phyloP scores from a whole-genome alignment of 148 eudicot species.

The Spergularia bocconei region DNA sequence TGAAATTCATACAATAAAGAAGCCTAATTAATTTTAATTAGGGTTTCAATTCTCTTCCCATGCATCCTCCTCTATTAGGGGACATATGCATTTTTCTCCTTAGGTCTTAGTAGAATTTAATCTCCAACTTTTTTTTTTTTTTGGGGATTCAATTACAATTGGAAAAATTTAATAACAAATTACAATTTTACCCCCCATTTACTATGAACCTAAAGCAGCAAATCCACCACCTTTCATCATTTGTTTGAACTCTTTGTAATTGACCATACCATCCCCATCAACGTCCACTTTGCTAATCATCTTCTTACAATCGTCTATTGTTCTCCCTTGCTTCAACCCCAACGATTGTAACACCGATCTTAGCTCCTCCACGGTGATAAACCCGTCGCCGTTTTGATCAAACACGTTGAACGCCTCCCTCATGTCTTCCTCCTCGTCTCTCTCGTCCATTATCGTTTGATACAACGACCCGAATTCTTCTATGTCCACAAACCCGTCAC shows the following conservation, averaged over 20 bases:
- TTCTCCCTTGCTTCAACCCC: constrained; percentile 84
- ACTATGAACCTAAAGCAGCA: constrained; percentile 54
- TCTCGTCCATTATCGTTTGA: constrained; percentile 60
- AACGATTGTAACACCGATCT: constrained; percentile 68
- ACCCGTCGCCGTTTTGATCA: constrained; percentile 91
- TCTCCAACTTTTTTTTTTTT: neutral
- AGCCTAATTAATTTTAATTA: neutral
- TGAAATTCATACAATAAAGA: constrained; percentile 12
- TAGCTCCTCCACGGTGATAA: constrained; percentile 77
- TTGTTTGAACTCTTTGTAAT: constrained; percentile 67
- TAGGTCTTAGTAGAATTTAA: neutral
- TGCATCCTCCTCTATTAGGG: constrained; percentile 1
- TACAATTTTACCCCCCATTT: too few species aligned
- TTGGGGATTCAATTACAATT: neutral
- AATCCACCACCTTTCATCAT: constrained; percentile 96
- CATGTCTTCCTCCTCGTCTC: constrained; percentile 83
- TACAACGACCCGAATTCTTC: constrained; percentile 75
- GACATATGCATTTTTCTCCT: neutral
- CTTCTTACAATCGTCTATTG: constrained; percentile 71
- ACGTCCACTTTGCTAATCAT: constrained; percentile 84
- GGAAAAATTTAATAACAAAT: neutral
- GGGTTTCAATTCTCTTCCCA: neutral
- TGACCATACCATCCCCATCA: constrained; percentile 86
- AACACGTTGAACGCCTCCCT: constrained; percentile 89
- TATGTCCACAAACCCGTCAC: constrained; percentile 68